Evolutionary conservation across 805 yeast genomes (phyloP).

Genomic region (Schwanniomyces polymorphus): DNA sequence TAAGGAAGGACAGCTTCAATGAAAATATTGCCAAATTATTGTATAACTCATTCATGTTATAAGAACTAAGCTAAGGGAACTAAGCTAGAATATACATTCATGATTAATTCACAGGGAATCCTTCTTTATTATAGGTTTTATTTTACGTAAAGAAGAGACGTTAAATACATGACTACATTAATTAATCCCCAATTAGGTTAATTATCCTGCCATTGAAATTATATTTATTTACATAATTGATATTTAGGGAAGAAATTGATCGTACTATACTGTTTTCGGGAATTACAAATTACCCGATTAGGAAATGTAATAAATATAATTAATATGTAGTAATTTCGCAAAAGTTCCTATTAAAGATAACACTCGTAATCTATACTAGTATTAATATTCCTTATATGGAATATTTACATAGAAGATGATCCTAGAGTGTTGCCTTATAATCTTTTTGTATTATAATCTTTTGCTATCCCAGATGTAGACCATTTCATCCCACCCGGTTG

Average conservation of each 20-base stretch:
- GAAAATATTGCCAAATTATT: conserved; percentile 21
- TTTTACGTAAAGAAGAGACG: not conserved
- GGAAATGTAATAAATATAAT: conserved; percentile 5
- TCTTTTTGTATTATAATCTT: conserved; percentile 18
- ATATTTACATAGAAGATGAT: not conserved
- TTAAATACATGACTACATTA: not conserved
- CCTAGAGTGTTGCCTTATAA: too few species aligned
- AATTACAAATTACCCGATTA: conserved; percentile 6
- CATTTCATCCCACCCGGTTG: conserved; percentile 97
- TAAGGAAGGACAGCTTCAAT: conserved; percentile 26
- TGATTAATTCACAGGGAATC: not conserved
- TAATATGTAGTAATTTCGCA: not conserved
- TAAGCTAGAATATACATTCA: too few species aligned
- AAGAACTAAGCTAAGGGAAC: too few species aligned
- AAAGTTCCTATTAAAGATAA: not conserved
- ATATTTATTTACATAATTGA: conserved; percentile 4
- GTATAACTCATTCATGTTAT: conserved; percentile 6
- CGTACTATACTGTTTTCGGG: not conserved
- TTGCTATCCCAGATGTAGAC: conserved; percentile 83
- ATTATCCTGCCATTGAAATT: not conserved
- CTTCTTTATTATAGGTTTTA: not conserved
- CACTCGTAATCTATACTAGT: not conserved
- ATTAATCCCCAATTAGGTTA: not conserved
- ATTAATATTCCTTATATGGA: not conserved
- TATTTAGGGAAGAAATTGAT: not conserved